Evolutionary conservation across 1,139 yeast genomes (phyloP).

Genomic region (Saccharomyces hybrid): DNA sequence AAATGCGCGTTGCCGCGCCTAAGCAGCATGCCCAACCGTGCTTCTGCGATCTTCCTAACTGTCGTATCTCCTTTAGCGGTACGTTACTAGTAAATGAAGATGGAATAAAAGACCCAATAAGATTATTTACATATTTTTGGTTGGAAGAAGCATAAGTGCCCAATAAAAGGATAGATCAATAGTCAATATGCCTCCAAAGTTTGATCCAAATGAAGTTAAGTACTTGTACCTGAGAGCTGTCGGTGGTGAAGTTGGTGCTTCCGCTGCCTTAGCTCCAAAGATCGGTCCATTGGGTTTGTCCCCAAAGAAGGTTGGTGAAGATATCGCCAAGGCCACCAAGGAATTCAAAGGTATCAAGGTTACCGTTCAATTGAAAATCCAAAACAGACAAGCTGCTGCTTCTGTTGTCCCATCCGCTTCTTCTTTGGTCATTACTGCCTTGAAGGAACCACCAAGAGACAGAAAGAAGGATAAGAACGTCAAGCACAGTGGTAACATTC

Average conservation of each 20-base stretch:
- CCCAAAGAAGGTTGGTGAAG: constrained; percentile 99
- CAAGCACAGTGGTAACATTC: constrained; percentile 98
- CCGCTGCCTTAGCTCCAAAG: constrained; percentile 99
- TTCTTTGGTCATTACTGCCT: constrained; percentile 96
- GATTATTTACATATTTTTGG: neutral
- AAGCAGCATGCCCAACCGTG: neutral
- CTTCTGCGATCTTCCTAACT: neutral
- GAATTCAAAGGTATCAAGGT: constrained; percentile 98
- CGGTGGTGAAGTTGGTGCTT: constrained; percentile 99
- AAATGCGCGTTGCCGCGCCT: neutral
- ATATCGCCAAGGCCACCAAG: constrained; percentile 99
- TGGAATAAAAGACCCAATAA: neutral
- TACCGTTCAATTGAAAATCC: constrained; percentile 96
- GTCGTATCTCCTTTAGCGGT: neutral
- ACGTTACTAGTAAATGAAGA: neutral
- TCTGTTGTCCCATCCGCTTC: constrained; percentile 99
- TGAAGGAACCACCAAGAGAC: constrained; percentile 99
- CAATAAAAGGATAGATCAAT: constrained; percentile 5
- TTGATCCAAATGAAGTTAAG: constrained; percentile 98
- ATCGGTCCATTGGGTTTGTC: constrained; percentile 99
- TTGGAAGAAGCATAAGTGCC: constrained; percentile 2
- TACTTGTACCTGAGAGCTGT: constrained; percentile 99
- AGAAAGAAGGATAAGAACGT: constrained; percentile 99
- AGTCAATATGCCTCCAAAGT: constrained; percentile 76
- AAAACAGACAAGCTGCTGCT: constrained; percentile 99